Conservation (phyloP, 495 filamentous ascomycete species). For the Podospora sp. region DNA sequence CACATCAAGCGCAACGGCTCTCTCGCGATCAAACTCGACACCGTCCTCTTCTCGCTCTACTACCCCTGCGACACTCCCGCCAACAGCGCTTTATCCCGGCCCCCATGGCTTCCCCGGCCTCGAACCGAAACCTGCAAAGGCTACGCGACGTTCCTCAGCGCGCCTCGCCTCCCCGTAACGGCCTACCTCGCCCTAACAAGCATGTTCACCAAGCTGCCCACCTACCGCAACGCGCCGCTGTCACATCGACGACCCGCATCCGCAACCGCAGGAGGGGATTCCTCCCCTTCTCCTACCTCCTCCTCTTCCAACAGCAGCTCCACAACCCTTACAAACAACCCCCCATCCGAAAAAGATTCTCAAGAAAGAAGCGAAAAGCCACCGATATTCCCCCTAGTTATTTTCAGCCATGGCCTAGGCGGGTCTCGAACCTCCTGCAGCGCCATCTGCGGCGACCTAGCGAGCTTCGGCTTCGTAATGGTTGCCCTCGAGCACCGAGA, state of each 20-base stretch:
- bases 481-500: conserved; percentile 71
- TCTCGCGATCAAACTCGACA: conserved; percentile 52
- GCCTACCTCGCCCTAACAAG: conserved; percentile 51
- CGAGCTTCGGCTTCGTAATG: conserved; percentile 68
- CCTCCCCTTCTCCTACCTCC: not conserved
- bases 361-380: conserved; percentile 22
- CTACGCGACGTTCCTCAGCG: conserved; percentile 55
- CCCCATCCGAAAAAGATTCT: not conserved
- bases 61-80: conserved; percentile 56
- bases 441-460: conserved; percentile 62
- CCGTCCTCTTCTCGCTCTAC: conserved; percentile 66
- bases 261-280: not conserved
- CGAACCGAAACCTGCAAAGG: conserved; percentile 51
- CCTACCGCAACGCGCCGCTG: conserved; percentile 54
- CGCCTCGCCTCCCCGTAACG: conserved; percentile 45
- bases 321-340: not conserved
- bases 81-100: conserved; percentile 36
- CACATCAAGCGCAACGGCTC: conserved; percentile 46
- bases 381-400: conserved; percentile 60
- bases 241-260: conserved; percentile 23
- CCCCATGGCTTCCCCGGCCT: conserved; percentile 58
- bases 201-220: conserved; percentile 61
- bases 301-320: not conserved
- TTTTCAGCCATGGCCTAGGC: conserved; percentile 71
- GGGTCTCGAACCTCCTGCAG: conserved; percentile 66